Evolutionary conservation across 805 yeast genomes (phyloP).

Genomic region (Wickerhamomyces canadensis): DNA sequence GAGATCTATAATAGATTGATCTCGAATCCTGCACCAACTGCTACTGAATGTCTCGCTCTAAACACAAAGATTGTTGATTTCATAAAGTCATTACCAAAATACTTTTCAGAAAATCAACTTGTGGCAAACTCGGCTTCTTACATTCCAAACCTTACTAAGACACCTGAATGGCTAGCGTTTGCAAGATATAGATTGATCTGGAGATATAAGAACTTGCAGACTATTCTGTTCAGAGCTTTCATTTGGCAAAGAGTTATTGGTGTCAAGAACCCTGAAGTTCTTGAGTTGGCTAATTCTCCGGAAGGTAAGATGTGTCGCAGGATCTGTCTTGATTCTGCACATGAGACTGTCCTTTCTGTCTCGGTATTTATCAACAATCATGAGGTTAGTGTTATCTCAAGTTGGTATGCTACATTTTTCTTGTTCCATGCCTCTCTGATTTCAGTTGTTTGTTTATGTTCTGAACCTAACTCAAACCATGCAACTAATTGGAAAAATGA

Average conservation of each 20-base stretch:
- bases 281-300: slow-evolving; percentile 30
- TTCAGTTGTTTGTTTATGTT: slow-evolving; percentile 47
- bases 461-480: slow-evolving; percentile 43
- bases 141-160: slow-evolving; percentile 17
- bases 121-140: slow-evolving; percentile 21
- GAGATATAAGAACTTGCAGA: slow-evolving; percentile 53
- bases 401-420: slow-evolving; percentile 63
- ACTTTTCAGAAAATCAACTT: slow-evolving; percentile 38
- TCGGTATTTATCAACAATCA: slow-evolving; percentile 31
- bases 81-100: slow-evolving; percentile 38
- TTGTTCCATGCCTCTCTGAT: slow-evolving; percentile 58
- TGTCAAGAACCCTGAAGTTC: slow-evolving; percentile 28
- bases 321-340: slow-evolving; percentile 46
- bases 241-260: slow-evolving; percentile 47
- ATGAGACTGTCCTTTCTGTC: slow-evolving; percentile 47
- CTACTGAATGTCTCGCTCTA: slow-evolving; percentile 45
- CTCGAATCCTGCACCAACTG: slow-evolving; percentile 41
- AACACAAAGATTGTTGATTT: slow-evolving; percentile 38
- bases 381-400: slow-evolving; percentile 40
- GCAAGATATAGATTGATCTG: slow-evolving; percentile 49
- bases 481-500: slow-evolving; percentile 39
- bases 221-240: slow-evolving; percentile 49
- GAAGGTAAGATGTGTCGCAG: slow-evolving; percentile 45
- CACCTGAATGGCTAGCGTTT: slow-evolving; percentile 49
- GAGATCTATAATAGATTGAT: slow-evolving; percentile 43